phyloP scores from a whole-genome alignment of 495 filamentous ascomycete species.

The Acidiella bohemica region DNA sequence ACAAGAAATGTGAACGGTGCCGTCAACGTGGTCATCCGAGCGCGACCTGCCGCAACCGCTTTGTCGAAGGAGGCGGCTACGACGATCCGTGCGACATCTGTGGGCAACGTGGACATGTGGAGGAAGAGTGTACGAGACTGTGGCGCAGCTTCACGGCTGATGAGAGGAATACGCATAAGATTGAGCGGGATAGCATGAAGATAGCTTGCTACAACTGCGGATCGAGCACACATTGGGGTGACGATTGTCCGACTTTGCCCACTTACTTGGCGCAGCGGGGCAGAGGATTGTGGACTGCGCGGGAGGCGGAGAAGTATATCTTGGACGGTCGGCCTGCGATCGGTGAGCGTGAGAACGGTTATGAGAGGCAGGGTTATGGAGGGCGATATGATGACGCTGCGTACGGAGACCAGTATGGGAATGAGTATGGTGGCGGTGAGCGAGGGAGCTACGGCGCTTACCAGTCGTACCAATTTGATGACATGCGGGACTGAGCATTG shows the following conservation, averaged over 20 bases:
- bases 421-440: no score
- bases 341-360: no score
- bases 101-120: background rate
- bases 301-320: background rate
- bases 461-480: no score
- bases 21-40: background rate
- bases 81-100: background rate
- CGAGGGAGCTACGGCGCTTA: no score
- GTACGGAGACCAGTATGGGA: no score
- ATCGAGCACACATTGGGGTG: background rate
- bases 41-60: background rate
- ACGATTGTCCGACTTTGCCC: background rate
- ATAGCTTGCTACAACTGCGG: background rate
- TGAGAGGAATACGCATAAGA: background rate
- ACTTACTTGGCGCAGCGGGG: background rate
- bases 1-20: background rate
- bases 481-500: no score
- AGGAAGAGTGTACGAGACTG: background rate
- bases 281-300: background rate
- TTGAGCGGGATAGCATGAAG: background rate
- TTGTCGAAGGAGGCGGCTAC: background rate
- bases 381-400: no score
- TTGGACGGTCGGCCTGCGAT: no score
- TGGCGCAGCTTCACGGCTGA: background rate
- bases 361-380: no score